These are phyloP conservation scores for Fusarium torulosum DNA, from an alignment of 2,329 filamentous ascomycete species.

Conservation along the genomic window DNA sequence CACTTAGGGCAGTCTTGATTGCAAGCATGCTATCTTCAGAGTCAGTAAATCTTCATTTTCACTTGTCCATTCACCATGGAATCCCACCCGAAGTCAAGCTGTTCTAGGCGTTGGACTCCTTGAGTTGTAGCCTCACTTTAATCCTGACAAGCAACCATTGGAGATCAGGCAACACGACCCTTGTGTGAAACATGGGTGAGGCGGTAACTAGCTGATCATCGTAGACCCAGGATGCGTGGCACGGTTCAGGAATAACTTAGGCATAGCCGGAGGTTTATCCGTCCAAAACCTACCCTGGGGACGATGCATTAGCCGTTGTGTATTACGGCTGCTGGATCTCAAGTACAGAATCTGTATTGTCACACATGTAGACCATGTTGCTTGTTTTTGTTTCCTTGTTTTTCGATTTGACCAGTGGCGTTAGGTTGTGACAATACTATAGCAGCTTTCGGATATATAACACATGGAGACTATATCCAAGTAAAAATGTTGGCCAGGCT, in stretches of 20 bases:
- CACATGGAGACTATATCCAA: no score
- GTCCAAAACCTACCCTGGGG: neutral
- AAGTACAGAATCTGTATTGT: neutral
- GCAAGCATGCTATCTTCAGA: neutral
- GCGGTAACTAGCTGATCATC: slow-evolving; percentile 2
- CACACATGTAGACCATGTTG: no score
- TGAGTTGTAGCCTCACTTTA: neutral
- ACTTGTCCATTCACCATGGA: neutral
- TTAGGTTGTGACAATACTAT: no score
- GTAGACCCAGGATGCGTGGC: slow-evolving; percentile 8
- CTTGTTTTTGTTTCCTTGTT: no score
- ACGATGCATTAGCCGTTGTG: neutral
- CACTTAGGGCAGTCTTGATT: neutral
- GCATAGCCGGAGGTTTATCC: neutral
- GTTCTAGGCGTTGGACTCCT: neutral
- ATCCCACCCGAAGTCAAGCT: neutral
- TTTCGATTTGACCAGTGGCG: no score
- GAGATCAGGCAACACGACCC: slow-evolving; percentile 1
- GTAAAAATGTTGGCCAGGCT: no score
- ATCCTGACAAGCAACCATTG: slow-evolving; percentile 1
- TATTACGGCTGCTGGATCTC: neutral
- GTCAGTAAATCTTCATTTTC: neutral
- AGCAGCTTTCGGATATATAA: no score
- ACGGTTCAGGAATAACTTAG: slow-evolving; percentile 1
- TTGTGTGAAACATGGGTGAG: slow-evolving; percentile 29